Percentiles rank a stretch among this genome's conserved stretches.
phyloP scores from a whole-genome alignment of 805 yeast genomes.

The Saturnispora quitensis region DNA sequence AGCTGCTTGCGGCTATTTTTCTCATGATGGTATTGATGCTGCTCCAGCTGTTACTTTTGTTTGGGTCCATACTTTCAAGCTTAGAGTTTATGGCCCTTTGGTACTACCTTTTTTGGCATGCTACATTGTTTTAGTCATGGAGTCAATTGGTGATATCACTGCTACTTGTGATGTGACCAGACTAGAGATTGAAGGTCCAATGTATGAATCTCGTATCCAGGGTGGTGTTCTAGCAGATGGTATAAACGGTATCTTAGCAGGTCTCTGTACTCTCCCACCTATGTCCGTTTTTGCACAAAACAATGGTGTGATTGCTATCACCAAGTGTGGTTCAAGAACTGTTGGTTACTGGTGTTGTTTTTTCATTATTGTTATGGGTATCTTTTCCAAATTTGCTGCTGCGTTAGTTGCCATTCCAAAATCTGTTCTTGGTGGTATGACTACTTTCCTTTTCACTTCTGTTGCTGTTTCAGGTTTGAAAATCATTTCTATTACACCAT shows the following conservation, averaged over 20 bases:
- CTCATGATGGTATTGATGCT: conserved; percentile 40
- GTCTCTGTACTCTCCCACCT: conserved; percentile 79
- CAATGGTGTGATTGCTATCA: conserved; percentile 88
- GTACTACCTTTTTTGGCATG: conserved; percentile 82
- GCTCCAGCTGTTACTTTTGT: conserved; percentile 81
- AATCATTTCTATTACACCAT: conserved; percentile 44
- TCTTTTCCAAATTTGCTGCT: conserved; percentile 80
- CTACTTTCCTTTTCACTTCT: conserved; percentile 45
- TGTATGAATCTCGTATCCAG: conserved; percentile 78
- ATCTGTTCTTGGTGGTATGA: conserved; percentile 83
- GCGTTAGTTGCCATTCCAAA: conserved; percentile 79
- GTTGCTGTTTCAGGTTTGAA: conserved; percentile 52
- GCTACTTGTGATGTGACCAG: conserved; percentile 91
- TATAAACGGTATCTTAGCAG: conserved; percentile 60
- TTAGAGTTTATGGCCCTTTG: conserved; percentile 72
- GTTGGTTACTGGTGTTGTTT: conserved; percentile 49
- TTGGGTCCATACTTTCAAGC: conserved; percentile 81
- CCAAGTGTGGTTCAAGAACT: conserved; percentile 81
- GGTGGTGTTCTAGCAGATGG: conserved; percentile 93
- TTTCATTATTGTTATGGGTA: conserved; percentile 77
- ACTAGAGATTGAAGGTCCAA: conserved; percentile 70
- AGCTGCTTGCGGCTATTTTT: conserved; percentile 81
- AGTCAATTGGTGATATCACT: conserved; percentile 90
- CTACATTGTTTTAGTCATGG: conserved; percentile 78
- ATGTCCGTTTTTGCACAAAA: conserved; percentile 91